phyloP scores from a whole-genome alignment of 2,329 filamentous ascomycete genomes.

The Aspergillus hiratsukae region DNA sequence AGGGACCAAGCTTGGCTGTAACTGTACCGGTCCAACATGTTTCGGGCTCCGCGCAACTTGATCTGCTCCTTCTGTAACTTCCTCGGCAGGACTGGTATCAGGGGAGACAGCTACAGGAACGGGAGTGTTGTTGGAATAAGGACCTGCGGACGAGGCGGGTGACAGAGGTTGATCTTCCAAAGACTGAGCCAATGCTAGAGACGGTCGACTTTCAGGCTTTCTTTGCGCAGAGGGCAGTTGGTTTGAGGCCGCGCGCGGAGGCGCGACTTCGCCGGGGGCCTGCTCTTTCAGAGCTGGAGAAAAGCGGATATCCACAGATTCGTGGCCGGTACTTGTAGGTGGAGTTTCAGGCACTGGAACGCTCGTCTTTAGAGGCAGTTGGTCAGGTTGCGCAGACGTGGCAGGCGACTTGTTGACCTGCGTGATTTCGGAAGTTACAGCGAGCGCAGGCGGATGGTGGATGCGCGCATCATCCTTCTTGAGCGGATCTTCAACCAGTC shows the following conservation, averaged over 20 bases:
- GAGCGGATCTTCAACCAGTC: conserved; percentile 5
- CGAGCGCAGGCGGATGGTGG: conserved; percentile 7
- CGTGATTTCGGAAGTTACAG: conserved; percentile 7
- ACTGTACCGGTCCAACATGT: conserved; percentile 18
- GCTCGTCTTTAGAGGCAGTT: conserved; percentile 42
- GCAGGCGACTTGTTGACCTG: conserved; percentile 11
- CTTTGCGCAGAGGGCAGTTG: conserved; percentile 15
- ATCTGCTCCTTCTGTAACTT: conserved; percentile 43
- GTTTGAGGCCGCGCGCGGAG: conserved; percentile 15
- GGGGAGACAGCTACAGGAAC: conserved; percentile 64
- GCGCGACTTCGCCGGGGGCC: conserved; percentile 9
- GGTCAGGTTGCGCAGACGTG: conserved; percentile 43
- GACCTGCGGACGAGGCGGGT: conserved; percentile 62
- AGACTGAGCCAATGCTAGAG: conserved; percentile 24
- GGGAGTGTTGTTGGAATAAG: conserved; percentile 70
- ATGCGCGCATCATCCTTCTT: conserved; percentile 6
- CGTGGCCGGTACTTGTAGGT: conserved; percentile 19
- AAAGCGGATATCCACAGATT: conserved; percentile 15
- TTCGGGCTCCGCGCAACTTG: conserved; percentile 35
- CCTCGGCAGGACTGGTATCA: conserved; percentile 69
- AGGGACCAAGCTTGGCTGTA: conserved; percentile 33
- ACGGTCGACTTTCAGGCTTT: conserved; percentile 26
- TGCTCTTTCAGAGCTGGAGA: conserved; percentile 18
- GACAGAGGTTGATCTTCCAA: conserved; percentile 36
- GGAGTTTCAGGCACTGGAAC: conserved; percentile 17